Evolutionary conservation across 768 basidiomycete genomes (phyloP).

Genomic region (Kwoniella sp.): DNA sequence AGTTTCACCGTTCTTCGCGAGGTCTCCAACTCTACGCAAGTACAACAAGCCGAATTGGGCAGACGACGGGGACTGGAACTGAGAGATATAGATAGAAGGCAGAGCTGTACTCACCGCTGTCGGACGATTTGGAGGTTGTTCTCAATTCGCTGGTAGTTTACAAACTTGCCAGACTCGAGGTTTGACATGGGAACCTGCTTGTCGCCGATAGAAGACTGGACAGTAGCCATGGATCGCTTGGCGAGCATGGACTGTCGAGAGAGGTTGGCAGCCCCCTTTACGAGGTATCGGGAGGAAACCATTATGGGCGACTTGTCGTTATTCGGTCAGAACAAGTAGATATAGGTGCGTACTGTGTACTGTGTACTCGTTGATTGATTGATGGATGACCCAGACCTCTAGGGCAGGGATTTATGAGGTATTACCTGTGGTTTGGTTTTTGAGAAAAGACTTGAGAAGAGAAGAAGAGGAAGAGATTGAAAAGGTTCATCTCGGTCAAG

Average conservation of each 20-base stretch:
- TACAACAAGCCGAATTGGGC: too few species aligned
- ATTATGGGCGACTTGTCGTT: constrained; percentile 33
- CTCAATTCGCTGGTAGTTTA: constrained; percentile 75
- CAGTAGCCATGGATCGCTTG: constrained; percentile 46
- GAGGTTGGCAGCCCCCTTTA: constrained; percentile 33
- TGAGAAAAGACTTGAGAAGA: neutral
- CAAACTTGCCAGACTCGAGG: constrained; percentile 55
- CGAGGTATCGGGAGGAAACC: constrained; percentile 33
- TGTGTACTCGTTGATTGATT: neutral
- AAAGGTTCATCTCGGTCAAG: neutral
- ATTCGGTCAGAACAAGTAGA: too few species aligned
- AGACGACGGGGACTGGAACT: too few species aligned
- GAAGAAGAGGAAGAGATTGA: constrained; percentile 6
- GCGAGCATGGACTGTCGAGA: constrained; percentile 36
- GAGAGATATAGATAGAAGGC: too few species aligned
- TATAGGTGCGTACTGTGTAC: too few species aligned
- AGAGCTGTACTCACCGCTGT: constrained; percentile 64
- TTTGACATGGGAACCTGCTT: constrained; percentile 59
- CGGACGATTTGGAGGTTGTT: constrained; percentile 90
- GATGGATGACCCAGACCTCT: neutral
- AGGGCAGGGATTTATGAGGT: neutral
- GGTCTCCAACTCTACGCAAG: too few species aligned
- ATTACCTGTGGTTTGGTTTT: constrained; percentile 9
- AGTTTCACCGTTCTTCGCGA: too few species aligned
- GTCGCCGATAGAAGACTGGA: constrained; percentile 48